Evolutionary conservation across 305 asterid species (phyloP), one percentile per base, ranked within the genome.

Genomic region (Fraxinus nigra): DNA sequence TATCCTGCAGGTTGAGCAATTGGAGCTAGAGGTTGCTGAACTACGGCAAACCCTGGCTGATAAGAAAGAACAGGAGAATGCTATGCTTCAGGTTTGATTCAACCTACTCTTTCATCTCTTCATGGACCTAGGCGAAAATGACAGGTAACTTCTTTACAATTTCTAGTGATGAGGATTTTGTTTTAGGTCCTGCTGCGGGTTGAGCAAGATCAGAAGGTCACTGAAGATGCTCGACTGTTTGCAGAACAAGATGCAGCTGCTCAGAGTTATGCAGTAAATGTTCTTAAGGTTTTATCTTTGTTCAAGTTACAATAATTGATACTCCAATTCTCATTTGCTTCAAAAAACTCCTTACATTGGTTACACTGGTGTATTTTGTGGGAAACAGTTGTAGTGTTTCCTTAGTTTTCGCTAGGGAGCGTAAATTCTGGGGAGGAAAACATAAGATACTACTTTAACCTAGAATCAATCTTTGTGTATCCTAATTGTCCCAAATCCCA

Each of bases 211-310:
- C 99, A 95, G 84, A 92, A 90, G 88, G 81, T 90, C 80, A 84
- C 94, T 8, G 99, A 95, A 89, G 97, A 94, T 70, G 97, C 93
- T 83, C 92, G 98, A 81, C 89, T 78, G 61, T 72, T 75, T 85
- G 99, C 98, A 40, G 97, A 93, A 88, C 91, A 92, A 87, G 95
- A 93, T 79, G 90, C 95, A 72, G 91, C 93, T 79, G 89, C 92
- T 75, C 97, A 94, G 90, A 92, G 82, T 87, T 79, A 82, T 18
- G 92, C 92, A 14, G 86, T 85, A 72, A 89, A 85, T 80, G 83
- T 79, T 79, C 91, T 93, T 82, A 92, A 95, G 99, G 99, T 95
- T 87, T 74, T 76, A 14, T 37, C 14, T 38, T 32, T 48, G 40
- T 74, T 75, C 78, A 24, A 34, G 16, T 32, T 67, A 72, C 73